Base-by-base conservation (phyloP, 192 early-diverging fungal species). In the Gamsiella multidivaricata region DNA sequence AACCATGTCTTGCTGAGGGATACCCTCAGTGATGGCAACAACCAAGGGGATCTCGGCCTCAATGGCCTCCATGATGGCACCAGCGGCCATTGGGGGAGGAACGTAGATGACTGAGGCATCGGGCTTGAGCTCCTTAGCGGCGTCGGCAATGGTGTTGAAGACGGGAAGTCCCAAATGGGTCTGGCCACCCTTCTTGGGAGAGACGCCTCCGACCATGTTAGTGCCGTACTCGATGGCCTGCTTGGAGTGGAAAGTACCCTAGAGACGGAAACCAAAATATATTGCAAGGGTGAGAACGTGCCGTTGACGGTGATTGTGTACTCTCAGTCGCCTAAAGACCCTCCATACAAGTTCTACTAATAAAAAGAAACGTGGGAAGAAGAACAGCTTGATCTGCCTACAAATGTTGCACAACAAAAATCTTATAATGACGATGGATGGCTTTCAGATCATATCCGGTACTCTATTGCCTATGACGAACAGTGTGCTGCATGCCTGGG, bases 1-100 rank as follows among this genome's bases (percentile, higher is more conserved):
- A 80, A 99, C 96, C 98, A 99, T 99, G 83, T 99, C 98, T 81
- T 98, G 93, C 84, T 97, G 96, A 33, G 98, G 98, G 82, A 99
- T 98, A 51, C 98, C 98, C 84, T 99, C 98, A 61, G 98, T 99
- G 65, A 99, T 98, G 64, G 94, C 91, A 41, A 99, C 97, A 53
- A 98, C 90, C 34, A 99, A 88, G 14, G 96, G 96, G 37, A 99
- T 84, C 84, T 99, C 98, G 72, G 94, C 94, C 79, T 98, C 95
- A 69, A 99, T 95, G 31, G 96, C 96, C 67, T 98, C 97, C 55
- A 99, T 86, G 74, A 99, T 97, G 52, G 98, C 98, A 26, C 89
- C 90, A 50, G 94, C 96, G 33, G 96, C 96, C 66, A 93, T 93
- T 36, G 96, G 93, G 51, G 98, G 98, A 20, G 98, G 98, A 29